Evolutionary conservation across 2,329 filamentous ascomycete species (phyloP), one percentile per base, ranked within the genome.

Genomic region (Tolypocladium album): DNA sequence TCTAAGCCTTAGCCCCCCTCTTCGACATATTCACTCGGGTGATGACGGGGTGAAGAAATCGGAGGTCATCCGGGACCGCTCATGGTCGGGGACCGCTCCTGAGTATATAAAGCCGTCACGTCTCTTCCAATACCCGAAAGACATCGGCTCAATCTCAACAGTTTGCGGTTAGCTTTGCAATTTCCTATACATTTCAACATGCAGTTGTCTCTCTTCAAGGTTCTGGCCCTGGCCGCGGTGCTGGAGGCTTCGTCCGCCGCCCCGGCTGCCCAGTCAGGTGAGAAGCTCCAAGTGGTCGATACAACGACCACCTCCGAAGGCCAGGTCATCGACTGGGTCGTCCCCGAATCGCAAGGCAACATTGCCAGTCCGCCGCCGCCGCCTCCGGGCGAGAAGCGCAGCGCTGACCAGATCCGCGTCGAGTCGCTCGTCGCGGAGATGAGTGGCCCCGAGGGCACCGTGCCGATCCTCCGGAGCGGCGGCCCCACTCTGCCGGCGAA

Each of bases 291-390:
- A 12, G 45, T 65, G 24, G 59, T 66, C 58, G 60, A 63, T 24
- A 65, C 61, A 1, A 64, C 60, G 3, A 53, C 57, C 5, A 57
- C 59, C 4, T 38, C 47, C 22, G 56, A 58, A 17, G 65, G 65
- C 55, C 64, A 63, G 42, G 56, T 62, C 12, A 56, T 66, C 13
- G 65, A 66, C 61, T 66, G 65, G 65, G 59, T 66, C 17, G 57
- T 59, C 34, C 34, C 61, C 31, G 61, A 59, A 3, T 61, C 64
- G 7, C 65, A 66, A 43, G 64, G 61, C 27, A 43, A 50, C 22
- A 56, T 64, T 45, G 62, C 62, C 39, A 57, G 40, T 1, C 56
- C 60, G 15, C 63, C 62, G 8, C 61, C 62, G 36, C 5, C 56
- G 22, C 59, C 42, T 4, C 22, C 56, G 22, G 20, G 11, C 17